Conservation (phyloP, 805 yeast genomes). For the Wickerhamomyces subpelliculosus region DNA sequence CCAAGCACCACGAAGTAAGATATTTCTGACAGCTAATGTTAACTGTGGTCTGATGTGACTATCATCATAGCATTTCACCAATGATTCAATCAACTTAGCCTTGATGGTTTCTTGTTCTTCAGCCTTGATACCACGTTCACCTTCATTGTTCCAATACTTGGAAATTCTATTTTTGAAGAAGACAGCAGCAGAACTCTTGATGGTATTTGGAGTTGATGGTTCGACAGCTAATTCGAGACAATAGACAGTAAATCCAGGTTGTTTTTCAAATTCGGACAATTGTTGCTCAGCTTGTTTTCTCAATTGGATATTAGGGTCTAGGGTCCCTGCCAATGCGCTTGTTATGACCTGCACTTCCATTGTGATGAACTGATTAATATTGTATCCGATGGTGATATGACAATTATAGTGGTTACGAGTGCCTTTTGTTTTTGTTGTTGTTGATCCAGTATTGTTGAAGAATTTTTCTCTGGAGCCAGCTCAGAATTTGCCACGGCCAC, state of each 20-base stretch:
- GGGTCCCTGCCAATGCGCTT: conserved; percentile 43
- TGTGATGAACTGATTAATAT: neutral
- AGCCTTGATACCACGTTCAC: conserved; percentile 24
- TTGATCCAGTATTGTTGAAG: too few relatives aligned
- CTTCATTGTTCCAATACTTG: conserved; percentile 40
- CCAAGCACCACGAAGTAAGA: conserved; percentile 39
- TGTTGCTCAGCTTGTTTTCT: conserved; percentile 50
- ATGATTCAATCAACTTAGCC: conserved; percentile 44
- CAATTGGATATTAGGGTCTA: conserved; percentile 41
- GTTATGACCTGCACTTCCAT: conserved; percentile 43
- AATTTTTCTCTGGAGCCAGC: too few relatives aligned
- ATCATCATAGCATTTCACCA: conserved; percentile 36
- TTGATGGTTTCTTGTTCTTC: conserved; percentile 53
- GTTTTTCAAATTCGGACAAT: conserved; percentile 43
- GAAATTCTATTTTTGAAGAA: conserved; percentile 60
- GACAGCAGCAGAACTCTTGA: conserved; percentile 57
- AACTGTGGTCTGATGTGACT: conserved; percentile 47
- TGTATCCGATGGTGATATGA: too few relatives aligned
- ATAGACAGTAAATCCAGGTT: conserved; percentile 51
- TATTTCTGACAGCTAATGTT: conserved; percentile 47
- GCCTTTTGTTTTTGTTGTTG: too few relatives aligned
- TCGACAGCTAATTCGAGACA: conserved; percentile 45
- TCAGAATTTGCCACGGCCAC: too few relatives aligned
- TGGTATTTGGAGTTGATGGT: conserved; percentile 30
- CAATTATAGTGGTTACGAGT: too few relatives aligned